These are phyloP conservation scores for Neonectria sp. DNA, from an alignment of 2,329 filamentous ascomycete species.

Conservation along the genomic window DNA sequence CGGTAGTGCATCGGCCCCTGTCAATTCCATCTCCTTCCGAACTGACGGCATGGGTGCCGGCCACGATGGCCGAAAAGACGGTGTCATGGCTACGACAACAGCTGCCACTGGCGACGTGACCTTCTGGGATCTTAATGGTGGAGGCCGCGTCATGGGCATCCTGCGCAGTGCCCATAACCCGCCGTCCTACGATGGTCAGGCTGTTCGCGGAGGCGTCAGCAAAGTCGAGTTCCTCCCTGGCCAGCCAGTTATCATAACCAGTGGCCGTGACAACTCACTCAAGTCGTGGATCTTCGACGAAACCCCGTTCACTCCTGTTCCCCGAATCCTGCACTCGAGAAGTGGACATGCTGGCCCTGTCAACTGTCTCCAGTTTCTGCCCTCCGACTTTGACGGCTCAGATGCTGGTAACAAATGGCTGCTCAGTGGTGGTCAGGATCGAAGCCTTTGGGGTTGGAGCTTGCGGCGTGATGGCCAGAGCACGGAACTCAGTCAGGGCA, in stretches of 20 bases:
- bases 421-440: constrained; percentile 88
- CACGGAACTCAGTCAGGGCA: constrained; percentile 92
- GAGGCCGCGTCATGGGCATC: constrained; percentile 88
- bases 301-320: constrained; percentile 88
- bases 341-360: constrained; percentile 92
- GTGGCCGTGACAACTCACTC: constrained; percentile 92
- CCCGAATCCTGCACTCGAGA: constrained; percentile 86
- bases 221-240: constrained; percentile 91
- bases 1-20: constrained; percentile 73
- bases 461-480: constrained; percentile 94
- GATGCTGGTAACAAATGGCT: constrained; percentile 95
- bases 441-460: constrained; percentile 97
- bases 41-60: constrained; percentile 92
- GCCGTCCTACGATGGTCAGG: constrained; percentile 67
- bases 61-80: constrained; percentile 85
- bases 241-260: constrained; percentile 91
- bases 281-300: constrained; percentile 98
- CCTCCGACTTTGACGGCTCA: constrained; percentile 89
- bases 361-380: constrained; percentile 86
- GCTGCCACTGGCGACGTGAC: constrained; percentile 87
- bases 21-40: constrained; percentile 90
- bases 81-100: constrained; percentile 95
- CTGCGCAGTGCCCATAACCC: constrained; percentile 91
- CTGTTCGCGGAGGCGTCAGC: constrained; percentile 83
- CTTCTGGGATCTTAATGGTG: constrained; percentile 95